Base-by-base conservation (phyloP, 1,284 basidiomycete species). In the Leccinum subrobustum region DNA sequence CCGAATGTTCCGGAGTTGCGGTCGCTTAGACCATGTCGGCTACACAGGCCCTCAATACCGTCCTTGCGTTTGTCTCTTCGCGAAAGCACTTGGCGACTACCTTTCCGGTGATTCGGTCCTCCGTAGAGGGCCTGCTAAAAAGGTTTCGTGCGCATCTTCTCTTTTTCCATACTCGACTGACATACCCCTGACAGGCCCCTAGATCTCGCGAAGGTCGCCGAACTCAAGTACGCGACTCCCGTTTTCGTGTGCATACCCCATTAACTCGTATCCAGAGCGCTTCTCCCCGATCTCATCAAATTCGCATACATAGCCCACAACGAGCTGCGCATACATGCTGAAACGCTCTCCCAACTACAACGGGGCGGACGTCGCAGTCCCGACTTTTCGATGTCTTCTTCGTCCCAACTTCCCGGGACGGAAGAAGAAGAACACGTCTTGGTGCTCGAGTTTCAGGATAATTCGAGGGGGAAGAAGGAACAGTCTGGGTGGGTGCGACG, bases 21-120 rank as follows among this genome's bases (percentile, higher is more conserved):
- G 18, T 35, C 42, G n/a, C 42, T 18, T n/a, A 53, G 9, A 35
- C 42, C n/a, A 56, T 35, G 6, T 39, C 4, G 1, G 57, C 50
- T 52, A 14, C 9, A 51, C 53, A 95, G 89, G 92, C 94, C 16
- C 78, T 96, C 61, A 96, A 95, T 67, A 95, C 93, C 4, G 92
- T 96, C 2, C 85, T 95, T 57, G 93, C 92, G 0, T 96, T 96
- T 69, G 84, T 93, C 59, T 91, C 91, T 3, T 89, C 92, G 0
- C 82, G 92, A 66, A 93, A 93, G 67, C 87, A 93, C 65, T 77
- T 96, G 56, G 89, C 92, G 2, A 88, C 86, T 3, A 94, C 92
- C 0, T 95, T 94, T 70, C 81, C 88, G 4, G 83, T 87, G 6
- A 82, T 96, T 39, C 83, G 89, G 53, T 81, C 82, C 11, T 92